Evolutionary conservation across 148 eudicot species (phyloP), one percentile per base, ranked within the genome.

Genomic region (Arbutus unedo): DNA sequence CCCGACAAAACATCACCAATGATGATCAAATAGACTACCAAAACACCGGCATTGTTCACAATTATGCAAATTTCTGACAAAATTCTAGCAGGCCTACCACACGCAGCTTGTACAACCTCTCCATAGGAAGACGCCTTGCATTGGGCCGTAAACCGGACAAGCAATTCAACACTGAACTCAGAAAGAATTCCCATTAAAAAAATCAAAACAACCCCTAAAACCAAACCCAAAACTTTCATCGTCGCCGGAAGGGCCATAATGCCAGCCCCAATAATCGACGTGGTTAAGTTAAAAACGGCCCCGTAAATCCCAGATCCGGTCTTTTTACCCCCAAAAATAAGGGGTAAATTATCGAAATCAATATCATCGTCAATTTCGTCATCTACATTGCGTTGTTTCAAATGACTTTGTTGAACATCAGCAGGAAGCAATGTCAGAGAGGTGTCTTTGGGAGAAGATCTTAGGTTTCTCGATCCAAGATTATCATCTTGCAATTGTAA

Each of bases 1-100:
- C 98, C 99, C 19, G 99, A 93, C 97, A 96, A 85, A 2, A 96
- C 99, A 87, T 96, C 99, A 21, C 99, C 99, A 47, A 96, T 93
- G 14, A 96, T 96, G 64, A 96, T 96, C 93, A 96, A 88, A 89
- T 96, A 96, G 59, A 96, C 99, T 43, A 96, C 90, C 87, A 94
- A 87, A 82, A 96, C 89, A 67, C 99, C 99, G 0, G 88, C 99
- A 91, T 94, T 96, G 87, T 94, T 94, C 47, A 96, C 76, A 85
- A 96, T 87, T 47, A 96, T 96, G 83, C 95, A 94, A 79, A 94
- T 93, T 84, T 96, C 98, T 0, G 98, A 94, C 82, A 94, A 77
- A 68, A 93, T 73, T 85, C 92, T 89, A 50, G 97, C 98, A 14
- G 92, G 87, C 21, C 88, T 89, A 38, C 99, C 99, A 81, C 93